Conservation (phyloP, 169 alveolate genomes). For the Babesia bigemina region DNA sequence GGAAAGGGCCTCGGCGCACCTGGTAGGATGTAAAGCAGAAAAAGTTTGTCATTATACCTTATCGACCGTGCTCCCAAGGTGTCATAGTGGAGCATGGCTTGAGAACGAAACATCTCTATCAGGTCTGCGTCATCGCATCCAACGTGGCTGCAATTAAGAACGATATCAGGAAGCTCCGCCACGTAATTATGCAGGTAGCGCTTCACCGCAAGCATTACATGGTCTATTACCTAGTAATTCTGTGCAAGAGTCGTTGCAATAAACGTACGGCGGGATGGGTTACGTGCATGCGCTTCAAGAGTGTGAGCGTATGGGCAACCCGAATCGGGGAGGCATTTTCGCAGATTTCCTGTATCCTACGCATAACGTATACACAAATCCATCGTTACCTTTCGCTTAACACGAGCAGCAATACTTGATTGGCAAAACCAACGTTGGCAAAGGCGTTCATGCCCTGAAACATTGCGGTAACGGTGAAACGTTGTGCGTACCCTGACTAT, state of each 20-base stretch:
- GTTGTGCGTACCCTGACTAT: constrained; percentile 42
- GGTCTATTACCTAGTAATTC: constrained; percentile 27
- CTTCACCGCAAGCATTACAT: constrained; percentile 23
- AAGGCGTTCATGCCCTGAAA: constrained; percentile 54
- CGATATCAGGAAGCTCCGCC: constrained; percentile 37
- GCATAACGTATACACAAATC: neutral
- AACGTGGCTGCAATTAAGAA: constrained; percentile 27
- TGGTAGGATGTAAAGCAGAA: neutral
- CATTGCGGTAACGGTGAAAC: too few relatives aligned
- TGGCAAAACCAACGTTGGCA: constrained; percentile 29
- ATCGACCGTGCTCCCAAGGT: constrained; percentile 1
- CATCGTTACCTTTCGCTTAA: constrained; percentile 13
- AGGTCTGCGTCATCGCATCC: constrained; percentile 7
- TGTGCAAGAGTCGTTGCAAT: too few relatives aligned
- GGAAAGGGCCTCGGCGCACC: constrained; percentile 55
- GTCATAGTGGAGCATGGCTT: constrained; percentile 13
- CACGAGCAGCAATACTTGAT: constrained; percentile 20
- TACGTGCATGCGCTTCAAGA: constrained; percentile 33
- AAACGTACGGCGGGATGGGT: constrained; percentile 41
- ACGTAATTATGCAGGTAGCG: constrained; percentile 42
- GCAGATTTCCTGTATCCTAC: constrained; percentile 30
- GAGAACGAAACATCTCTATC: constrained; percentile 35
- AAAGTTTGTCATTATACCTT: constrained; percentile 1
- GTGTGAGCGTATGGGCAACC: constrained; percentile 38
- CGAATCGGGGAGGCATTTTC: constrained; percentile 57